Percentiles rank a stretch among this genome's conserved stretches.
Evolutionary conservation across 2,329 filamentous ascomycete species (phyloP).

Genomic region (Xylariaceae sp.): DNA sequence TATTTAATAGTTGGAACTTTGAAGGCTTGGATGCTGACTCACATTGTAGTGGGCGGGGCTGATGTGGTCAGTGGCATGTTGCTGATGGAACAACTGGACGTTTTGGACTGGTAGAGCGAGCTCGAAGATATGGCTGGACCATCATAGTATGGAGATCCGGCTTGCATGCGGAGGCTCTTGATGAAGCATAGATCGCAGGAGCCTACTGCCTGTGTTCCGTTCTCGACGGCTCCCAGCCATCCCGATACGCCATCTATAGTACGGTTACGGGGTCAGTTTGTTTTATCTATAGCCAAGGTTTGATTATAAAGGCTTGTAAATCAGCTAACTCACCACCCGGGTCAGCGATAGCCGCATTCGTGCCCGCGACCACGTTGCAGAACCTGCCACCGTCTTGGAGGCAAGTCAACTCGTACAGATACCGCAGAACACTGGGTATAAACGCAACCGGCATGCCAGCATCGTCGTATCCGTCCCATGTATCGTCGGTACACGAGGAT

Average conservation of each 20-base stretch:
- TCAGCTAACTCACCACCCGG: too few species aligned
- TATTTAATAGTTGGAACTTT: too few species aligned
- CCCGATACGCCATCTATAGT: neutral
- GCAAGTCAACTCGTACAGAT: neutral
- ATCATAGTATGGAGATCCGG: conserved; percentile 19
- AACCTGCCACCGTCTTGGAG: neutral
- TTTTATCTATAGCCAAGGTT: too few species aligned
- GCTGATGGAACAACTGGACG: neutral
- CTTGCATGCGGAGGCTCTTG: conserved; percentile 12
- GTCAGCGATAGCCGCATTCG: neutral
- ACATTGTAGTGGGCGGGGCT: neutral
- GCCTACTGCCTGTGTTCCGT: neutral
- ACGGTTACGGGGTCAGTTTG: too few species aligned
- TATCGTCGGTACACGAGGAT: conserved; percentile 1
- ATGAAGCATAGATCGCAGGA: conserved; percentile 7
- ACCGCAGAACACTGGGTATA: conserved; percentile 1
- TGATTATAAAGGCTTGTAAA: too few species aligned
- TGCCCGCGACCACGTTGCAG: conserved; percentile 3
- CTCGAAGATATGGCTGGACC: neutral
- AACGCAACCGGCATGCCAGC: neutral
- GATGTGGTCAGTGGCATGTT: neutral
- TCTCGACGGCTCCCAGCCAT: neutral
- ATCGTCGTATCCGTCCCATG: neutral
- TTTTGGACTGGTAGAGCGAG: neutral
- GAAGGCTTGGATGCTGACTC: too few species aligned